Base-by-base conservation (phyloP, 1,284 basidiomycete genomes). In the Ceratorhiza oryzae-sativae region DNA sequence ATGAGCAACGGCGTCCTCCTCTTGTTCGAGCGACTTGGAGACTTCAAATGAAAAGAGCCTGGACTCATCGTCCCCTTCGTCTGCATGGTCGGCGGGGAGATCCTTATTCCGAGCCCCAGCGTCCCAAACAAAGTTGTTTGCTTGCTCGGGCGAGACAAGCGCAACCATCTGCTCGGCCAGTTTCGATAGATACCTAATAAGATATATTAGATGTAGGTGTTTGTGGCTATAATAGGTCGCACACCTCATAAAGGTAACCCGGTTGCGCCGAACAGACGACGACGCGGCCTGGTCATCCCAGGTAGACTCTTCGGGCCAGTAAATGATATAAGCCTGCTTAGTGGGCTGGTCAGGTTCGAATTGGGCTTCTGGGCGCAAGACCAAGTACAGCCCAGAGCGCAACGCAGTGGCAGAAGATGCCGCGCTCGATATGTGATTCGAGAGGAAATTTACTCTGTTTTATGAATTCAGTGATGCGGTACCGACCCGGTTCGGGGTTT, bases 301-400 rank as follows among this genome's bases (percentile, higher is more conserved):
- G 0, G 75, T 76, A 1, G 73, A 71, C 18, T 74, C 62, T 41
- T 76, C 75, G 0, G 75, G 75, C 74, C 75, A 76, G 45, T 73
- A 75, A 49, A 75, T 60, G 18, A 76, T 71, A 45, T 71, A 73
- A 13, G 51, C 72, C 25, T 32, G 18, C 42, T 60, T 60, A 10
- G 48, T 36, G 18, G 34, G 45, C 20, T 51, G 34, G 6, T n/a
- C n/a, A n/a, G n/a, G n/a, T 34, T 62, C 25, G 18, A 41, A 15
- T 56, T 61, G 20, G 15, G 30, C 9, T 60, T 20, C 12, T 4
- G 41, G 53, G 32, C 36, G 30, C 36, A 71, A 23, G 18, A 62
- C 32, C 27, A 86, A 75, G 71, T 88, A 88, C 10, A 88, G 77
- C 4, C 87, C 87, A 15, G 87, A 84, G 1, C 84, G 81, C 36